A percentile compares a stretch with the other conserved stretches of the same genome.
Conservation (phyloP, 768 basidiomycete species). For the Lenzites betulinus region DNA sequence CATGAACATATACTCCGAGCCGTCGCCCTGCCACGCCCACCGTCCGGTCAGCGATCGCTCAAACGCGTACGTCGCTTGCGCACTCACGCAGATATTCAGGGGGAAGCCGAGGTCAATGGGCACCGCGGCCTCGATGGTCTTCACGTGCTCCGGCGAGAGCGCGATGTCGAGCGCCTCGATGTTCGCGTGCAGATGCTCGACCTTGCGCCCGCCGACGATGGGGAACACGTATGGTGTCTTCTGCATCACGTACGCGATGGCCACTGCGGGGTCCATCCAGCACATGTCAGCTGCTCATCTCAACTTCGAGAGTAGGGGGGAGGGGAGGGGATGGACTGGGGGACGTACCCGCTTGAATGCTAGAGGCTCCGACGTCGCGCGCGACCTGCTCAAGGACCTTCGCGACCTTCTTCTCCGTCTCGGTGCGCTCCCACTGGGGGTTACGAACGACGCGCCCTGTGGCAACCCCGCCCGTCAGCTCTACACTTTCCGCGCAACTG, state of each 20-base stretch:
- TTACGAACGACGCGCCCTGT: constrained; percentile 36
- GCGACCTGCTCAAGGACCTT: constrained; percentile 54
- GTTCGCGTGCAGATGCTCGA: constrained; percentile 52
- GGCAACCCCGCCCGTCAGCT: no score
- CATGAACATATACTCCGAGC: no score
- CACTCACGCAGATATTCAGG: constrained; percentile 25
- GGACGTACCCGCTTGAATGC: constrained; percentile 15
- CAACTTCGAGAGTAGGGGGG: no score
- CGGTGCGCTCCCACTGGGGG: constrained; percentile 47
- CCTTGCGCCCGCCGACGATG: constrained; percentile 52
- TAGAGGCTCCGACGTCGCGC: constrained; percentile 43
- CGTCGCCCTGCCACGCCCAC: no score
- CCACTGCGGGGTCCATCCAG: constrained; percentile 34
- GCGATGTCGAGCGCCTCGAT: constrained; percentile 49
- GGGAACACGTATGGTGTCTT: constrained; percentile 46
- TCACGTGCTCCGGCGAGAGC: constrained; percentile 47
- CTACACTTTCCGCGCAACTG: no score
- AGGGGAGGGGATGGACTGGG: no score
- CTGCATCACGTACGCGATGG: constrained; percentile 56
- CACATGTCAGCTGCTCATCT: neutral
- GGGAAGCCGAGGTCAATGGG: constrained; percentile 54
- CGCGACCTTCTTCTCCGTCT: constrained; percentile 45
- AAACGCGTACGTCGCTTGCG: no score
- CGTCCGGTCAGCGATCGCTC: no score
- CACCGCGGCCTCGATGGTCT: constrained; percentile 43